These are phyloP conservation scores for Fraxinus velutina DNA, from an alignment of 305 asterid species.

Conservation along the genomic window DNA sequence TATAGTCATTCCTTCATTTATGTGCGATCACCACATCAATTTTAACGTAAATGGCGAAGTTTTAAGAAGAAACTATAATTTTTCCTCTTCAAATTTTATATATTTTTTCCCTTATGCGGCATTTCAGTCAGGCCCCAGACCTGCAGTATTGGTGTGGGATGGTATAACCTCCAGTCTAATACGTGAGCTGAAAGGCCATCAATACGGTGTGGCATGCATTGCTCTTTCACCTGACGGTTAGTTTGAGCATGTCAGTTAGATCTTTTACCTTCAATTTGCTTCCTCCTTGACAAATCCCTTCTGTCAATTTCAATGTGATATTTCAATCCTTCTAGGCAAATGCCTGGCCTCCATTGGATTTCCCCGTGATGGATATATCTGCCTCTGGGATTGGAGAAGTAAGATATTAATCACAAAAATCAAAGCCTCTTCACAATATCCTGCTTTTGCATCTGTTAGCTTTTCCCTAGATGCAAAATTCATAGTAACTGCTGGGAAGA, in stretches of 20 bases:
- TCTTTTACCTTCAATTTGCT: not conserved
- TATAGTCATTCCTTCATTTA: not conserved
- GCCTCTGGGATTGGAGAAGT: constrained; percentile 57
- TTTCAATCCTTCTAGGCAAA: constrained; percentile 37
- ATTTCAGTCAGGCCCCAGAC: constrained; percentile 55
- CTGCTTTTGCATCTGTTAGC: constrained; percentile 42
- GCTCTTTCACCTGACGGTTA: constrained; percentile 64
- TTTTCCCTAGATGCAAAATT: constrained; percentile 50
- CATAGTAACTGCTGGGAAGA: constrained; percentile 50
- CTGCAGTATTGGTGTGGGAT: constrained; percentile 57
- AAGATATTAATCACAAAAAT: constrained; percentile 44
- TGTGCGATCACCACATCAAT: not conserved
- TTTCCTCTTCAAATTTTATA: not conserved
- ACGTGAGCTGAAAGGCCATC: constrained; percentile 58
- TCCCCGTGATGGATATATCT: constrained; percentile 54
- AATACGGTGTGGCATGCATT: constrained; percentile 57
- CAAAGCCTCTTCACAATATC: constrained; percentile 44
- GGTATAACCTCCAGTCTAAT: constrained; percentile 32
- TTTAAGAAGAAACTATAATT: not conserved
- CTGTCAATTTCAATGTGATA: constrained; percentile 13
- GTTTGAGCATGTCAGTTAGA: constrained; percentile 28
- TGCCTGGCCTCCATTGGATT: constrained; percentile 55
- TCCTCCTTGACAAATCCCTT: not conserved
- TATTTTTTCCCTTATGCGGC: constrained; percentile 7
- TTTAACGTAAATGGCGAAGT: not conserved